phyloP scores from a whole-genome alignment of 805 yeast species.

The Candida michaelii region DNA sequence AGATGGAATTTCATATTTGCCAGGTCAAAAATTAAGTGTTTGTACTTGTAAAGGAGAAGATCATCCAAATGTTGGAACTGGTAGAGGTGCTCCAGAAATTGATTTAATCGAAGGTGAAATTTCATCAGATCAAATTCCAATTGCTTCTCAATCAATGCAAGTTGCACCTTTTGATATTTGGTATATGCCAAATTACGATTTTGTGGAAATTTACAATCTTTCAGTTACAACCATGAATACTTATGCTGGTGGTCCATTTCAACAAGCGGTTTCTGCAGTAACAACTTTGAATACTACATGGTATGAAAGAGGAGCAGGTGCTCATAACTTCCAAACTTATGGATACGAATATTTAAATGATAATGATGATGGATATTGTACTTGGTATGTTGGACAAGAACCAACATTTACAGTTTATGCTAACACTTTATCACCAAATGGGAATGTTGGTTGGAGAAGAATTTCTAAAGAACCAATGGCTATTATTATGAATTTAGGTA shows the following conservation, averaged over 20 bases:
- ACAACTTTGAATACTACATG: conserved; percentile 78
- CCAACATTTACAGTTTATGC: conserved; percentile 77
- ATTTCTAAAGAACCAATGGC: conserved; percentile 93
- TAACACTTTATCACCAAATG: conserved; percentile 81
- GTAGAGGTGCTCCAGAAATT: conserved; percentile 61
- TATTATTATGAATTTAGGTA: conserved; percentile 80
- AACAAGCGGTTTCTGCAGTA: conserved; percentile 86
- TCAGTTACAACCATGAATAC: conserved; percentile 79
- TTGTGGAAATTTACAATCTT: conserved; percentile 66
- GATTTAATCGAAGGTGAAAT: conserved; percentile 88
- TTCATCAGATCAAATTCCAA: conserved; percentile 56
- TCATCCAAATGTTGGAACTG: conserved; percentile 39
- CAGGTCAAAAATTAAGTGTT: conserved; percentile 35
- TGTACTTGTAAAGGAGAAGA: conserved; percentile 39
- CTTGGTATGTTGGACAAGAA: conserved; percentile 82
- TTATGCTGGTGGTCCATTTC: conserved; percentile 90
- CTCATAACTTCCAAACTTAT: conserved; percentile 62
- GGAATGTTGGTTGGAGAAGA: conserved; percentile 81
- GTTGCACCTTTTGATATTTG: conserved; percentile 93
- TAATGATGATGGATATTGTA: conserved; percentile 63
- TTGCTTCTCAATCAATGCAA: conserved; percentile 90
- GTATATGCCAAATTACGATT: conserved; percentile 89
- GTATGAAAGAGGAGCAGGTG: conserved; percentile 67
- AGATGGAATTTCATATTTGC: conserved; percentile 41
- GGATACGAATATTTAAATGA: conserved; percentile 77